Base-by-base conservation (phyloP, 352 stramenopile species). In the Pythium phragmiticola region DNA sequence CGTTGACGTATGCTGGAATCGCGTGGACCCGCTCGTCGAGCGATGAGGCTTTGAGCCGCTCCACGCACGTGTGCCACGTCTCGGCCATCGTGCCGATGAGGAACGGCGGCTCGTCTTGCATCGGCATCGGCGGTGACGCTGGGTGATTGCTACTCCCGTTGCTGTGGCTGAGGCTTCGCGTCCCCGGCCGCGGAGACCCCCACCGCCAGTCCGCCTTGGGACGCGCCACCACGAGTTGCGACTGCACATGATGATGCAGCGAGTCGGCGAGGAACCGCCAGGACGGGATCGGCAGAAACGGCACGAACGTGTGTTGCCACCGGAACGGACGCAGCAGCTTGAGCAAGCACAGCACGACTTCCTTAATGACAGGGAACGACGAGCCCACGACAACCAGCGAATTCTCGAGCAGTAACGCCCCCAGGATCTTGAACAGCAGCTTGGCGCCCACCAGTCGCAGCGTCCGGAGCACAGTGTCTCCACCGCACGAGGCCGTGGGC, bases 231-330 rank as follows among this genome's bases (percentile, higher is more conserved):
- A 76, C 73, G 3, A 80, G 48, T 55, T 90, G 80, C 17, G 75
- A 63, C 36, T 86, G 69, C 26, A 80, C 70, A 58, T 89, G 84
- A 26, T 80, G 72, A 42, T 81, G 75, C 30, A 86, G 59, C 45
- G 79, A 65, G 55, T 95, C 84, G 13, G 80, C 72, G 23, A 94
- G 62, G 54, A 90, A 90, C 21, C 74, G 71, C 78, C 84, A 92
- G 3, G 83, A 92, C 26, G 83, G 68, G 14, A 91, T 76, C 12
- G 84, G 82, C 8, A 94, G 60, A 54, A 92, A 93, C 26, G 87
- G 84, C 5, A 92, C 50, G 48, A 90, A 88, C 21, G 80, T 89
- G 64, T 91, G 82, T 46, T 89, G 81, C 87, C 87, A 95, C 23
- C 61, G 70, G 60, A 95, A 95, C n/a, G 87, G 87, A 43, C 84